Evolutionary conservation across 2,329 filamentous ascomycete species (phyloP), one percentile per base, ranked within the genome.

Genomic region (Trichophyton verrucosum): DNA sequence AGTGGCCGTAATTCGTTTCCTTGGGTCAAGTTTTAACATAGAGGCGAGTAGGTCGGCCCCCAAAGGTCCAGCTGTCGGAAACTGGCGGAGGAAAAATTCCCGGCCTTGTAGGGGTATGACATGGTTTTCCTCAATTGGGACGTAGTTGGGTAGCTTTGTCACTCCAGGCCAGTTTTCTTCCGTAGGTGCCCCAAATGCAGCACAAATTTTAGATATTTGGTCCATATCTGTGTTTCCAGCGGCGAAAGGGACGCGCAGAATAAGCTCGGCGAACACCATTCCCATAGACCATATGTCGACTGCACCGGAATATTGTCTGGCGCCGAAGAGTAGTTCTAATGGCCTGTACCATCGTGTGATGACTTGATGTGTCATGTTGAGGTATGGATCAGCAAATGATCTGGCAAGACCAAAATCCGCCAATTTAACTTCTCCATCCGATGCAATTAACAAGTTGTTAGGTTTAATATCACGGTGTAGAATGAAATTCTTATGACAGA

Each of bases 391-490:
- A 6, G 90, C 87, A 72, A 96, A 96, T 63, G 82, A 84, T 64
- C 94, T 81, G 4, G 94, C 94, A 38, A 99, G 85, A 80, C 94
- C 94, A 68, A 99, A 99, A 86, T 99, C 94, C 40, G 92, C 94
- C 58, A 99, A 83, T 74, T 97, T 97, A 70, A 99, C 85, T 70
- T 92, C 89, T 57, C 94, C 92, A 71, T 96, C 89, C 47, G 89
- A 88, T 22, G 91, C 91, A 68, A 99, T 95, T 62, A 99, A 81
- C 75, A 97, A 78, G 77, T 99, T 99, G 82, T 97, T 97, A 56
- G 92, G 92, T 76, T 99, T 99, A 79, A 99, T 97, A 78, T 99
- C 94, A 68, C 94, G 89, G 76, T 99, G 94, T 33, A 99, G 81
- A 17, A 99, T 84, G 68, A 87, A 92, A 73, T 94, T 95, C 71